Percentiles rank a stretch among this genome's conserved stretches.
Evolutionary conservation across 495 filamentous ascomycete species (phyloP).

Genomic region (Tetracladium marchalianum): DNA sequence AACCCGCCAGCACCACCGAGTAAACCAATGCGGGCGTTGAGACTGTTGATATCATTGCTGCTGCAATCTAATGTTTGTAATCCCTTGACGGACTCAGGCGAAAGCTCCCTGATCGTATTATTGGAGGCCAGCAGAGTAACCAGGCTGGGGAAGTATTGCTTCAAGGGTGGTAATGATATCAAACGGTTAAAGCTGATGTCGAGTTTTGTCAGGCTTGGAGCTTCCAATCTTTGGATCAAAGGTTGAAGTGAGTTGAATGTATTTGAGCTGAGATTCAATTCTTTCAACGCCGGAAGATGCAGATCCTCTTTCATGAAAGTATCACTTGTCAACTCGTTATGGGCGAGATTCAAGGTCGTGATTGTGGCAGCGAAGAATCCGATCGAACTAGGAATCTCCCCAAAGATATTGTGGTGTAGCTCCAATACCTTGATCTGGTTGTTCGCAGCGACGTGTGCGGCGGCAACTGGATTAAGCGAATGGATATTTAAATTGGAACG

Average conservation of each 20-base stretch:
- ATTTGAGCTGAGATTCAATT: slow-evolving; percentile 63
- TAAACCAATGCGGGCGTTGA: slow-evolving; percentile 72
- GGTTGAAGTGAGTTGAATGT: slow-evolving; percentile 54
- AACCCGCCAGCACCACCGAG: slow-evolving; percentile 48
- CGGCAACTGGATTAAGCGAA: slow-evolving; percentile 40
- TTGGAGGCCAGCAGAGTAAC: slow-evolving; percentile 59
- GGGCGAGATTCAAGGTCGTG: slow-evolving; percentile 64
- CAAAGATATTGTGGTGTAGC: slow-evolving; percentile 68
- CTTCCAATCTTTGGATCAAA: slow-evolving; percentile 51
- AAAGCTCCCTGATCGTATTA: slow-evolving; percentile 62
- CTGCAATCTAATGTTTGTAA: slow-evolving; percentile 65
- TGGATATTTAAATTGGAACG: slow-evolving; percentile 54
- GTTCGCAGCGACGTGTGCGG: slow-evolving; percentile 35
- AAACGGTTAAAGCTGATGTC: slow-evolving; percentile 76
- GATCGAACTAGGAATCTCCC: slow-evolving; percentile 56
- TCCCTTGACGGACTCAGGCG: slow-evolving; percentile 64
- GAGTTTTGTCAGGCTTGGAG: slow-evolving; percentile 62
- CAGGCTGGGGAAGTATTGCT: slow-evolving; percentile 53
- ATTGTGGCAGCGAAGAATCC: slow-evolving; percentile 57
- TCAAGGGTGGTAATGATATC: slow-evolving; percentile 47
- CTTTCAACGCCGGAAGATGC: slow-evolving; percentile 60
- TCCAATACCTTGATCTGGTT: slow-evolving; percentile 44
- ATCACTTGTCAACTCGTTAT: slow-evolving; percentile 61
- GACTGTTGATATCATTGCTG: slow-evolving; percentile 69
- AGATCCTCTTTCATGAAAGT: slow-evolving; percentile 50